Percentiles rank a stretch among this genome's conserved stretches.
These are phyloP conservation scores for Tephrocybe sp. DNA, from an alignment of 768 basidiomycete genomes.

Conservation along the genomic window DNA sequence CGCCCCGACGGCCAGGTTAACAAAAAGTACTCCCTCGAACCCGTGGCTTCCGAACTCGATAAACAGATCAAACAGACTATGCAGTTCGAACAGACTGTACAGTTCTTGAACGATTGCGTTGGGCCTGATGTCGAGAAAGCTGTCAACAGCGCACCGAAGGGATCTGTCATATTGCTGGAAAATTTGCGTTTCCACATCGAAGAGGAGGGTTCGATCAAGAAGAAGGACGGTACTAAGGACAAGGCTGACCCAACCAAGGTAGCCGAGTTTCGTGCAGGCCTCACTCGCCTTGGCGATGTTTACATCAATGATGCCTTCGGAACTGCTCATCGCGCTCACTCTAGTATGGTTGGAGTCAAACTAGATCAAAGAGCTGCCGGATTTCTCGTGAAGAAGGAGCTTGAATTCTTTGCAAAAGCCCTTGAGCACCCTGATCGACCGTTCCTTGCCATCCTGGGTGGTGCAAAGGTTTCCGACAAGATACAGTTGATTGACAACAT, in stretches of 20 bases:
- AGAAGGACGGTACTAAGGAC: conserved; percentile 90
- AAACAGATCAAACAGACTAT: conserved; percentile 60
- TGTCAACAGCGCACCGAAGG: conserved; percentile 59
- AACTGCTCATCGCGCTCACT: conserved; percentile 97
- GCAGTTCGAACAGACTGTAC: conserved; percentile 69
- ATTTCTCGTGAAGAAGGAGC: conserved; percentile 97
- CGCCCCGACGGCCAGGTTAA: conserved; percentile 92
- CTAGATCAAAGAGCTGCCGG: conserved; percentile 91
- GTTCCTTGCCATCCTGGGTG: conserved; percentile 97
- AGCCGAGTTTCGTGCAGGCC: conserved; percentile 77
- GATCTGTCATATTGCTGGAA: conserved; percentile 88
- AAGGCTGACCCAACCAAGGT: conserved; percentile 88
- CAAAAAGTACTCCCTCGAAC: conserved; percentile 87
- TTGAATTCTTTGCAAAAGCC: conserved; percentile 98
- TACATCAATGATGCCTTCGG: conserved; percentile 99
- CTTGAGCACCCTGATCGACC: conserved; percentile 92
- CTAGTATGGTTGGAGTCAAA: conserved; percentile 97
- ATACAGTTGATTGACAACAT: conserved; percentile 98
- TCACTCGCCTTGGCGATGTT: conserved; percentile 92
- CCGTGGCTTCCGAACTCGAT: conserved; percentile 79
- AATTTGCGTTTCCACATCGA: conserved; percentile 98
- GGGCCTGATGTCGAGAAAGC: conserved; percentile 81
- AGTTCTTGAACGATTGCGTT: conserved; percentile 82
- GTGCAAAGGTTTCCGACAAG: conserved; percentile 99
- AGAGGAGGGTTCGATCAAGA: conserved; percentile 93